Base-by-base conservation (phyloP, 2,329 filamentous ascomycete genomes). In the Alternaria rosae region DNA sequence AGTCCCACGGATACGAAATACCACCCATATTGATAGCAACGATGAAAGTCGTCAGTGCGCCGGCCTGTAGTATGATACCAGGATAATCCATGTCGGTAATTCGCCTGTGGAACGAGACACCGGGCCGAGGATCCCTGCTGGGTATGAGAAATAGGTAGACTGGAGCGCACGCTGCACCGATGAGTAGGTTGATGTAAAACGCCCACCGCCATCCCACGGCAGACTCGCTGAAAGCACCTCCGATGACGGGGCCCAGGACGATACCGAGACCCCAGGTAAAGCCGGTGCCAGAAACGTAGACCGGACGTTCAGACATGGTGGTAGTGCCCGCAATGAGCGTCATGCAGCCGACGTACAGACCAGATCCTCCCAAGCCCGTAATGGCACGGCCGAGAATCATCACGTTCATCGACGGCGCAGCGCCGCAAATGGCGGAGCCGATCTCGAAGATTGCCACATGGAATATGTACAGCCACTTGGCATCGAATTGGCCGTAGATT, bases 141-240 rank as follows among this genome's bases (percentile, higher is more conserved):
- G 50, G 38, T 5, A 38, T 38, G 35, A 38, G 35, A n/a, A 38
- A 38, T n/a, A 45, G 66, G 26, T 41, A 61, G 20, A 26, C 54
- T 13, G 84, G 82, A 4, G 80, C 71, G 28, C 79, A 76, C 8
- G 80, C 68, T 8, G 76, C 85, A 1, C 84, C 80, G 48, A 85
- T 75, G 35, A 79, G 71, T 1, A 88, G 78, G 66, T 88, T 89
- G 76, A 89, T 84, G 67, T 89, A 89, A 67, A 86, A 85, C 0
- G 43, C 55, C 61, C 61, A 68, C 17, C 84, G 64, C 84, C 84
- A 86, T 0, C 78, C 80, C 1, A 79, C 78, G 6, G 72, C 61
- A 6, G 66, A 67, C 30, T 78, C 77, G 6, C 76, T 76, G 43
- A 86, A 85, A 0, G 79, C 81, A 17, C 84, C 83, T 15, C 83